These are phyloP conservation scores for Cylindrotheca fusiformis DNA, from an alignment of 108 stramenopile genomes.

Conservation along the genomic window DNA sequence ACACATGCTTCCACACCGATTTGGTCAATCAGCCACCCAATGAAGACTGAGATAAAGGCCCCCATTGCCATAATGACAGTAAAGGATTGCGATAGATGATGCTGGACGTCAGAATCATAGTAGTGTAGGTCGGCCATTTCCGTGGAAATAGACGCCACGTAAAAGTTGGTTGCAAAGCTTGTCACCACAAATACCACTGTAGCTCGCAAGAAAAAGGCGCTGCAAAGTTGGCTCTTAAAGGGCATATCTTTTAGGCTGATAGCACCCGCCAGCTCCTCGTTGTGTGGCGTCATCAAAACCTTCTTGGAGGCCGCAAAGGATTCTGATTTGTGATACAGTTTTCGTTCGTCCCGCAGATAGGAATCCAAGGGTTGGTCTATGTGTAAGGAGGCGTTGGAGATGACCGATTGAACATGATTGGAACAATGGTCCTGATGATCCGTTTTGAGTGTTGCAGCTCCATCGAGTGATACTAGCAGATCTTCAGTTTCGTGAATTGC, in stretches of 20 bases:
- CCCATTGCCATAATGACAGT: conserved; percentile 48
- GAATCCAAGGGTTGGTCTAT: conserved; percentile 33
- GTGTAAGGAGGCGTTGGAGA: neutral
- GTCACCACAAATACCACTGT: conserved; percentile 34
- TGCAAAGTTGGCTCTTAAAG: conserved; percentile 36
- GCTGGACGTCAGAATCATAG: conserved; percentile 8
- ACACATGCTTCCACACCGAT: conserved; percentile 39
- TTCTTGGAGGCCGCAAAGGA: conserved; percentile 16
- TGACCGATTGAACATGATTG: conserved; percentile 2
- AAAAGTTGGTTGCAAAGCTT: conserved; percentile 46
- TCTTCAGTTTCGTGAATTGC: neutral
- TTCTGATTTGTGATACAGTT: conserved; percentile 5
- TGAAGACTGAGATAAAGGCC: conserved; percentile 30
- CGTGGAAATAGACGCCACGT: conserved; percentile 43
- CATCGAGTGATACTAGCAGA: neutral
- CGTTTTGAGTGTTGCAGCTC: neutral
- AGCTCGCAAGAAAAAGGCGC: conserved; percentile 27
- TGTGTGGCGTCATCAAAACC: conserved; percentile 3
- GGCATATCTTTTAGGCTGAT: conserved; percentile 36
- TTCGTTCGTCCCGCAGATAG: conserved; percentile 19
- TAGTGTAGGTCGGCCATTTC: conserved; percentile 19
- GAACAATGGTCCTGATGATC: neutral
- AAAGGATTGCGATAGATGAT: conserved; percentile 22
- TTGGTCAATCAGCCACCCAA: conserved; percentile 44
- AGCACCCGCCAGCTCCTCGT: neutral